Evolutionary conservation across 192 early-diverging fungal genomes (phyloP), one percentile per base, ranked within the genome.

Genomic region (Umbelopsis sp.): DNA sequence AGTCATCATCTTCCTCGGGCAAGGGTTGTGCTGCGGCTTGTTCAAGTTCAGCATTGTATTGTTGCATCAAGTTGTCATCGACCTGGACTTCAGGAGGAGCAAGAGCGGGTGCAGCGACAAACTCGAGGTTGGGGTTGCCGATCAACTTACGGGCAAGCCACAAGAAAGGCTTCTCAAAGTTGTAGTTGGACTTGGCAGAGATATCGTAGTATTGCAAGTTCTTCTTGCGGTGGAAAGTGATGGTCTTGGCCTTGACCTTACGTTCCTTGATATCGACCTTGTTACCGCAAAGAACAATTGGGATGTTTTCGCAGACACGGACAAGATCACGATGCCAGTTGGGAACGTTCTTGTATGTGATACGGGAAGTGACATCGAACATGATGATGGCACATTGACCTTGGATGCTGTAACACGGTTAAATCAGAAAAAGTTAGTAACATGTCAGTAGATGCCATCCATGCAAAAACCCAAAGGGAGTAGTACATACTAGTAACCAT

Each of bases 121-220:
- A 99, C 67, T 98, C 96, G 51, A 99, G 88, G 83, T 93, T 90
- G 67, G 91, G 82, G 86, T 98, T 95, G 49, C 96, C 97, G 70
- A 92, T 85, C 69, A 99, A 88, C 91, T 98, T 98, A 73, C 98
- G 91, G 25, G 96, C 97, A 71, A 99, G 92, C 97, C 97, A 99
- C 74, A 99, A 88, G 94, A 98, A 98, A 67, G 98, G 98, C 93
- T 99, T 99, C 88, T 99, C 98, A 80, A 98, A 98, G 90, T 98
- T 99, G 89, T 98, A 99, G 91, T 99, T 99, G 81, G 87, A 90
- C 90, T 99, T 99, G 78, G 98, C 98, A 67, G 92, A 94, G 82
- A 99, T 99, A 83, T 99, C 98, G 85, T 98, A 99, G 92, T 99
- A 99, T 89, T 99, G 98, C 45, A 99, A 91, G 86, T 98, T 98